Evolutionary conservation across 169 alveolate species (phyloP).

Genomic region (Toxoplasma gondii): DNA sequence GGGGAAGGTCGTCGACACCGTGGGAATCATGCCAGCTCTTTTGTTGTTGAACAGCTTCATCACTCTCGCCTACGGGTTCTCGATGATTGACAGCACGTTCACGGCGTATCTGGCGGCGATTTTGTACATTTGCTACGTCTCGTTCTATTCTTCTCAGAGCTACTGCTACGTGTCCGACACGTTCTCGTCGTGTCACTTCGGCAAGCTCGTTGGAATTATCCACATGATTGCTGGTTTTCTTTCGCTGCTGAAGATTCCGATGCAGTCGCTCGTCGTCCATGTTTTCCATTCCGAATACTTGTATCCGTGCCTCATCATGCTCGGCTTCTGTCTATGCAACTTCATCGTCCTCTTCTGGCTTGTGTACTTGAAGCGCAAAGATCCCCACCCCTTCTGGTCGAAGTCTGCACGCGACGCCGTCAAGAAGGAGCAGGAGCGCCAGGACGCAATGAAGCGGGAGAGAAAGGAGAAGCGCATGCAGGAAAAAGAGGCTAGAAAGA

Average conservation of each 20-base stretch:
- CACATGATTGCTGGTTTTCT: slow-evolving; percentile 66
- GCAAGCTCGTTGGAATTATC: slow-evolving; percentile 64
- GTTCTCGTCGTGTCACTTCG: slow-evolving; percentile 62
- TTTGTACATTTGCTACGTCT: slow-evolving; percentile 62
- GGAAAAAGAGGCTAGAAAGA: not conserved
- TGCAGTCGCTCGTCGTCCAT: slow-evolving; percentile 64
- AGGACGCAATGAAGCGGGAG: not conserved
- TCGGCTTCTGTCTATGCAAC: slow-evolving; percentile 58
- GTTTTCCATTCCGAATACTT: slow-evolving; percentile 61
- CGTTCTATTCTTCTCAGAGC: slow-evolving; percentile 68
- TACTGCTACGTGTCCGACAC: slow-evolving; percentile 66
- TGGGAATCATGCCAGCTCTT: slow-evolving; percentile 64
- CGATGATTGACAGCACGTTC: slow-evolving; percentile 49
- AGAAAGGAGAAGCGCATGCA: not conserved
- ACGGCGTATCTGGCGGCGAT: slow-evolving; percentile 58
- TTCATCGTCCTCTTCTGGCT: slow-evolving; percentile 44
- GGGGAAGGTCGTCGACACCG: slow-evolving; percentile 66
- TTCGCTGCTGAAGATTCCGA: slow-evolving; percentile 63
- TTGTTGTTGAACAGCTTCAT: slow-evolving; percentile 60
- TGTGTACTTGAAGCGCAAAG: slow-evolving; percentile 46
- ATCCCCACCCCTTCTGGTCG: slow-evolving; percentile 68
- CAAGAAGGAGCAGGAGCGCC: slow-evolving; percentile 47
- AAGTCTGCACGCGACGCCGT: slow-evolving; percentile 63
- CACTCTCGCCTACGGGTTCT: slow-evolving; percentile 64
- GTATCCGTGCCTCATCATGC: slow-evolving; percentile 63